Conservation (phyloP, 768 basidiomycete species). For the Pleurotus platypus region DNA sequence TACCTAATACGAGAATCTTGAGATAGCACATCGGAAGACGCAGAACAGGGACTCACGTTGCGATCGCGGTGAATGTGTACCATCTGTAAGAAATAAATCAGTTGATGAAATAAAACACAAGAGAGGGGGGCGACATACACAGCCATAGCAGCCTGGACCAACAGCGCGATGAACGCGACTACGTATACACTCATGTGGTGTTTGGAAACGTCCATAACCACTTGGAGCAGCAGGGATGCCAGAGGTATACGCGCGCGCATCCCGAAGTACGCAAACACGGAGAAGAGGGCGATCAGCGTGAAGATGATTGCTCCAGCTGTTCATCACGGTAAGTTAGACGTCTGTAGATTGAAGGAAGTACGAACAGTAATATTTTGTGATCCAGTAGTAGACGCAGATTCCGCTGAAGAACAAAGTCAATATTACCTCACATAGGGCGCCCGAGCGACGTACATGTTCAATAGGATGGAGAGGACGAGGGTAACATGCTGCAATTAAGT, state of each 20-base stretch:
- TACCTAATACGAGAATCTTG: slow-evolving; percentile 26
- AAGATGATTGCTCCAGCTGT: slow-evolving; percentile 82
- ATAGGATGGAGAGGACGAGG: slow-evolving; percentile 53
- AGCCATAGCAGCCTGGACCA: slow-evolving; percentile 66
- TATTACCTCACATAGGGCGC: background rate
- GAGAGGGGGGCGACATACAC: slow-evolving; percentile 42
- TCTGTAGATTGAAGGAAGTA: slow-evolving; percentile 7
- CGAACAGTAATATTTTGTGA: slow-evolving; percentile 66
- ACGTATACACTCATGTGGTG: slow-evolving; percentile 78
- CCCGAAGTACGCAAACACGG: slow-evolving; percentile 71
- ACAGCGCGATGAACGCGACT: slow-evolving; percentile 69
- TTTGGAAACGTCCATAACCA: slow-evolving; percentile 82
- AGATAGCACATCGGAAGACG: background rate
- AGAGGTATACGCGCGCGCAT: slow-evolving; percentile 73
- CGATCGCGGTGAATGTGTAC: slow-evolving; percentile 76
- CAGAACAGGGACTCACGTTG: slow-evolving; percentile 42
- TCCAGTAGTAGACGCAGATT: slow-evolving; percentile 74
- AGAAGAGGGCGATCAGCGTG: slow-evolving; percentile 74
- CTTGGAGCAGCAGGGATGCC: slow-evolving; percentile 73
- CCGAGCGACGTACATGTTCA: slow-evolving; percentile 54
- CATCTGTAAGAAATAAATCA: slow-evolving; percentile 37
- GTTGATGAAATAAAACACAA: background rate
- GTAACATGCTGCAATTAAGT: slow-evolving; percentile 48
- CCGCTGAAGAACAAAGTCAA: slow-evolving; percentile 38
- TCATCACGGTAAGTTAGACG: slow-evolving; percentile 4